phyloP scores from a whole-genome alignment of 768 basidiomycete genomes.

The Tremella yokohamensis region DNA sequence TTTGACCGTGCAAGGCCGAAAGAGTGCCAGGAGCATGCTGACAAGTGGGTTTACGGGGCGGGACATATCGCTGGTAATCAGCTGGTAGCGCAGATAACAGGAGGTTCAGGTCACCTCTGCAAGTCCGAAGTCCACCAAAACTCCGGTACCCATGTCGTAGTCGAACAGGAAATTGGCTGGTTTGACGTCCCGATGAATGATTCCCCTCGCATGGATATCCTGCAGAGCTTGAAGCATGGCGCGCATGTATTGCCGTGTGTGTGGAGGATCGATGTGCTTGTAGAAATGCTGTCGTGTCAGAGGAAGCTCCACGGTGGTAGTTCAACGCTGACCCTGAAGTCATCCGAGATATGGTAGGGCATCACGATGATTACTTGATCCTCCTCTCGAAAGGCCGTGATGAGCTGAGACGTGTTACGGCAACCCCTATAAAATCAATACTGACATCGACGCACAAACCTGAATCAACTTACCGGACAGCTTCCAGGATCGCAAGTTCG shows the following conservation, averaged over 20 bases:
- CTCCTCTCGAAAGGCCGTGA: slow-evolving; percentile 82
- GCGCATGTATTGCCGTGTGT: slow-evolving; percentile 80
- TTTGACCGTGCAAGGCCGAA: slow-evolving; percentile 66
- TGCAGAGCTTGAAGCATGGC: slow-evolving; percentile 85
- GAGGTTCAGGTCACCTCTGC: slow-evolving; percentile 66
- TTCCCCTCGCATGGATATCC: slow-evolving; percentile 77
- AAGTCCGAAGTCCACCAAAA: slow-evolving; percentile 89
- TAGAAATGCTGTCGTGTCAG: slow-evolving; percentile 64
- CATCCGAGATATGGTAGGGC: slow-evolving; percentile 87
- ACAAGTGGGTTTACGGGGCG: slow-evolving; percentile 55
- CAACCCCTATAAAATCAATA: slow-evolving; percentile 62
- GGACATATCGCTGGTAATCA: slow-evolving; percentile 40
- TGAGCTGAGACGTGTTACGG: slow-evolving; percentile 84
- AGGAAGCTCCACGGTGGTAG: background rate
- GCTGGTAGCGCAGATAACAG: background rate
- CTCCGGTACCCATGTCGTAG: slow-evolving; percentile 73
- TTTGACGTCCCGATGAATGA: slow-evolving; percentile 96
- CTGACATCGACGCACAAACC: background rate
- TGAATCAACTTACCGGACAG: slow-evolving; percentile 51
- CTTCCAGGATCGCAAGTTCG: slow-evolving; percentile 85
- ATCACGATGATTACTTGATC: slow-evolving; percentile 93
- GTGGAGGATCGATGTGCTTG: slow-evolving; percentile 65
- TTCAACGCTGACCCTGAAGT: slow-evolving; percentile 74
- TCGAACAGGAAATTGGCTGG: slow-evolving; percentile 97
- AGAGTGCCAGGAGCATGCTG: slow-evolving; percentile 69